Evolutionary conservation across 2,329 filamentous ascomycete species (phyloP).

Genomic region (Elsinoe australis): DNA sequence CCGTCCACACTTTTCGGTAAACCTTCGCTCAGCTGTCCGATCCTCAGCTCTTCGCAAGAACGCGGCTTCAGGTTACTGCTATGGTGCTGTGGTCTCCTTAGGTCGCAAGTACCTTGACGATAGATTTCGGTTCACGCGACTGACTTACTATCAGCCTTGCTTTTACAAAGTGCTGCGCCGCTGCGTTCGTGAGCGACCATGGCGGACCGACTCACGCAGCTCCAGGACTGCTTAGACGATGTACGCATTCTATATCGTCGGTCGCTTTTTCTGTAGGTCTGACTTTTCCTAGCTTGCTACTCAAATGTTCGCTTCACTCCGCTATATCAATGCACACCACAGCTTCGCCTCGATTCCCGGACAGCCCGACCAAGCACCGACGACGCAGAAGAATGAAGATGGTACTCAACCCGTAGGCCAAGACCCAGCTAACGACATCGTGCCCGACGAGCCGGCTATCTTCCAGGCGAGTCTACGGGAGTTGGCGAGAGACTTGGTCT

Average conservation of each 20-base stretch:
- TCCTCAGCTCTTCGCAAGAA: too few relatives aligned
- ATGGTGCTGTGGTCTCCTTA: too few relatives aligned
- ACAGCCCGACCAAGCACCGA: constrained; percentile 33
- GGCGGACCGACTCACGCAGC: constrained; percentile 70
- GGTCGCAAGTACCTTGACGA: too few relatives aligned
- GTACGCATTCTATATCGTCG: constrained; percentile 36
- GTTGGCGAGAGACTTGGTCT: constrained; percentile 65
- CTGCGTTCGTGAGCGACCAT: constrained; percentile 39
- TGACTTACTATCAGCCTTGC: too few relatives aligned
- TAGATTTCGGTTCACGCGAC: neutral
- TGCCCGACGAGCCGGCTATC: constrained; percentile 54
- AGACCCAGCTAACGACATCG: constrained; percentile 36
- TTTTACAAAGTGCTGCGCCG: too few relatives aligned
- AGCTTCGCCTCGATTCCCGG: constrained; percentile 36
- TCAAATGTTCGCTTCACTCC: constrained; percentile 41
- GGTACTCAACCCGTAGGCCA: constrained; percentile 12
- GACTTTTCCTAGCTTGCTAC: constrained; percentile 35
- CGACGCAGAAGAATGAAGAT: constrained; percentile 21
- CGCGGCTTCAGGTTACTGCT: too few relatives aligned
- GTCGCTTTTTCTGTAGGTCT: neutral
- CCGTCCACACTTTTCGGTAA: too few relatives aligned
- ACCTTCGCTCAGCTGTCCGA: too few relatives aligned
- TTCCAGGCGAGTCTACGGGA: constrained; percentile 63
- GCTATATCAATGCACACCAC: constrained; percentile 38
- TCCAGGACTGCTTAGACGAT: constrained; percentile 79